Evolutionary conservation across 129 eudicot species (phyloP).

Genomic region (Cynara cardunculus): DNA sequence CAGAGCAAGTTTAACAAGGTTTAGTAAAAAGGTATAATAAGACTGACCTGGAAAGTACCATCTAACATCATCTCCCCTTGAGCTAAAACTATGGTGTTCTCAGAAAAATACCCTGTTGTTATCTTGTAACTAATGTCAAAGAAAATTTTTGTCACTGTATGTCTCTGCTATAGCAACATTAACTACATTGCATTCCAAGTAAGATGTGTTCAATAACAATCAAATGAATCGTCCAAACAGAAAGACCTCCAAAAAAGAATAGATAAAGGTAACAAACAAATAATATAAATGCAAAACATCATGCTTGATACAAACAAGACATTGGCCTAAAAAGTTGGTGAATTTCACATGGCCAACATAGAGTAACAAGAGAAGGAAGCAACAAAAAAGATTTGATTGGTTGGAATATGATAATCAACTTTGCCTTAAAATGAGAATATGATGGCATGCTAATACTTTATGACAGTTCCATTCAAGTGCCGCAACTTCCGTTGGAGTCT

Average conservation of each 20-base stretch:
- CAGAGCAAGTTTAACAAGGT: not conserved
- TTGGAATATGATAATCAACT: not conserved
- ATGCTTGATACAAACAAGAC: too few relatives aligned
- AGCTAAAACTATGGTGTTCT: constrained; percentile 92
- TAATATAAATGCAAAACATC: not conserved
- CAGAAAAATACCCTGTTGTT: constrained; percentile 86
- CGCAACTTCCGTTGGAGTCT: too few relatives aligned
- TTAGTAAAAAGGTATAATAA: not conserved
- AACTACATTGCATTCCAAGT: not conserved
- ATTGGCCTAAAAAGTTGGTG: not conserved
- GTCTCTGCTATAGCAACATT: not conserved
- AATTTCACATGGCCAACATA: not conserved
- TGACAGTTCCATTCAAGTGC: not conserved
- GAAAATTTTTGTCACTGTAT: constrained; percentile 26
- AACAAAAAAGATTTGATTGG: not conserved
- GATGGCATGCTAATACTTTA: not conserved
- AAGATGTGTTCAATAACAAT: not conserved
- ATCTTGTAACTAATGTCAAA: constrained; percentile 67
- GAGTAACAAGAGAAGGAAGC: not conserved
- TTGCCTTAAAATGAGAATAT: not conserved
- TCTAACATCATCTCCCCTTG: constrained; percentile 88
- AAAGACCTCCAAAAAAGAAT: not conserved
- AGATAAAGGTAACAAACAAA: not conserved
- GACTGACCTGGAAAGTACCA: constrained; percentile 78
- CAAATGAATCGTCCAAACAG: not conserved